Evolutionary conservation across 768 basidiomycete genomes (phyloP).

Genomic region (Suillus americanus): DNA sequence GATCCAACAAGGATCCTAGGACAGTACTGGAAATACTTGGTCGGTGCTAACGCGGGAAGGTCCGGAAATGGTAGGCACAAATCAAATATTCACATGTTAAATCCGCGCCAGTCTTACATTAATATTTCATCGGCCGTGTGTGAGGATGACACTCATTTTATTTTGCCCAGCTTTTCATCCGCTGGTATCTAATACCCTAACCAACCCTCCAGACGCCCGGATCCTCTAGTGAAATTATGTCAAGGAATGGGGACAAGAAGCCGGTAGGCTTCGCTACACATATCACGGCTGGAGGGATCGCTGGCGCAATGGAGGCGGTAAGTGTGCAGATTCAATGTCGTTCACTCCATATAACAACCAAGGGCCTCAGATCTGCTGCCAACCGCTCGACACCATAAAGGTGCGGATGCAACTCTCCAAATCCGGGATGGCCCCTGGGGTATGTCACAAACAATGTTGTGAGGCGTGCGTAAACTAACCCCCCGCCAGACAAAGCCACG

Average conservation of each 20-base stretch:
- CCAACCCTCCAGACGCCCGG: constrained; percentile 4
- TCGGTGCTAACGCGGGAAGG: constrained; percentile 23
- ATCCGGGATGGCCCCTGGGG: constrained; percentile 77
- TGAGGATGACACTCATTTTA: constrained; percentile 15
- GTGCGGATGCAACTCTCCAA: constrained; percentile 99
- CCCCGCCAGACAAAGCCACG: constrained; percentile 76
- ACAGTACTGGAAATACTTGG: neutral
- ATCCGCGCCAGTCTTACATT: constrained; percentile 13
- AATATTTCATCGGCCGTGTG: constrained; percentile 15
- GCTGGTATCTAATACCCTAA: neutral
- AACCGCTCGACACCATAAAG: constrained; percentile 98
- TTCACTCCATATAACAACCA: neutral
- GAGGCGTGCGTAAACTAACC: constrained; percentile 3
- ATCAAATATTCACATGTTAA: constrained; percentile 32
- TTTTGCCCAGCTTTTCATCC: neutral
- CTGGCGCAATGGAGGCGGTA: constrained; percentile 92
- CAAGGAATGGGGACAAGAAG: constrained; percentile 62
- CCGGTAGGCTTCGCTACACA: constrained; percentile 86
- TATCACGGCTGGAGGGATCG: constrained; percentile 91
- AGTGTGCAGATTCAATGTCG: constrained; percentile 20
- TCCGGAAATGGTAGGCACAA: constrained; percentile 4
- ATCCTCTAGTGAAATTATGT: constrained; percentile 39
- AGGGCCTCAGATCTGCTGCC: constrained; percentile 63
- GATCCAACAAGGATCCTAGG: neutral
- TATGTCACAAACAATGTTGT: constrained; percentile 43